Evolutionary conservation across 1,284 basidiomycete species (phyloP).

Genomic region (Ustilago vetiveriae): DNA sequence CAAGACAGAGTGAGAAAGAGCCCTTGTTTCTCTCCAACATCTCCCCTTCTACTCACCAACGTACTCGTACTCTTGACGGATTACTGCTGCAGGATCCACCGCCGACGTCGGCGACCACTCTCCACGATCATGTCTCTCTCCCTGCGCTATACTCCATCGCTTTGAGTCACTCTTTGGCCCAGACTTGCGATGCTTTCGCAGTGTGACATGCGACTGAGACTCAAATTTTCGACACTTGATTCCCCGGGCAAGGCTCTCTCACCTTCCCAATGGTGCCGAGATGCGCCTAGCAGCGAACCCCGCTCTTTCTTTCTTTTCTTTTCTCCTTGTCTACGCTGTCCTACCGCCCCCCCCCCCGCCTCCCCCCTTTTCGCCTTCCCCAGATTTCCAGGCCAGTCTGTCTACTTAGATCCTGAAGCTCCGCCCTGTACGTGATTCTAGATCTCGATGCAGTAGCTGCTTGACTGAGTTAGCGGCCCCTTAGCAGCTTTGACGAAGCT

Average conservation of each 20-base stretch:
- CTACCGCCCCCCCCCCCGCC: no score
- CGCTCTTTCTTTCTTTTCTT: background rate
- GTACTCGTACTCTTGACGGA: no score
- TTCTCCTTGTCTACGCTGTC: background rate
- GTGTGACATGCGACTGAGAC: conserved; percentile 1
- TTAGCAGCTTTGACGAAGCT: no score
- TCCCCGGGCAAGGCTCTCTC: conserved; percentile 19
- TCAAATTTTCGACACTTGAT: conserved; percentile 7
- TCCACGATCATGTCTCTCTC: no score
- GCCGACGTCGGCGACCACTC: conserved; percentile 7
- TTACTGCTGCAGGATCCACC: no score
- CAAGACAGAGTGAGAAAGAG: no score
- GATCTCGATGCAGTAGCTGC: background rate
- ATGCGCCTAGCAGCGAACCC: conserved; percentile 22
- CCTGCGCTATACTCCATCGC: no score
- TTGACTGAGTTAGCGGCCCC: background rate
- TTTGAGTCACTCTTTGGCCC: no score
- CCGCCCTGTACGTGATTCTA: background rate
- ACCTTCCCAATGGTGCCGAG: conserved; percentile 25
- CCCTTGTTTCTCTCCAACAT: background rate
- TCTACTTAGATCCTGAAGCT: conserved; percentile 24
- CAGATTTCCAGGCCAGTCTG: background rate
- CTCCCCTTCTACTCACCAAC: no score
- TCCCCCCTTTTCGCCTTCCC: no score
- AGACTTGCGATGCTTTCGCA: no score